Evolutionary conservation across 176 grass and related monocot species (phyloP), one percentile per base, ranked within the genome.

Genomic region (Oryza rufipogon): DNA sequence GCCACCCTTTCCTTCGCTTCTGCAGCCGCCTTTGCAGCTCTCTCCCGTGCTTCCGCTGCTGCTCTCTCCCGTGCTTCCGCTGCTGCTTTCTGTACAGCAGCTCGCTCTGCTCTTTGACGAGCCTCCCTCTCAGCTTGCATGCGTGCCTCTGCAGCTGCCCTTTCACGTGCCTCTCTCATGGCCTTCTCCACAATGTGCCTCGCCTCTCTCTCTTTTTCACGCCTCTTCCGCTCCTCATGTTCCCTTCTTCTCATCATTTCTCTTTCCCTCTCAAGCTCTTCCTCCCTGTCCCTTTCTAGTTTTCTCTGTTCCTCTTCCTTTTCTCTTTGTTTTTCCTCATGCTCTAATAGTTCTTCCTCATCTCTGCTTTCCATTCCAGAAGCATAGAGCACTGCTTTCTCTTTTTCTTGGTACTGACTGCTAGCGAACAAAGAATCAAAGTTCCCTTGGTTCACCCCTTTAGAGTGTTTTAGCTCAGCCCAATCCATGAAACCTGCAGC

Each of bases 41-140:
- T 78, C 30, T 88, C 51, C 74, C 25, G 66, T 72, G 86, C 86
- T 68, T 83, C 74, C 11, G 36, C 39, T 26, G 80, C 89, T 76
- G 89, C 89, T 80, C 84, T 91, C 71, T 80, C 84, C 56, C 89
- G 80, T 76, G 89, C 89, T 74, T 91, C 89, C 71, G 80, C 76
- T 30, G 89, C 8, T 33, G 51, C 89, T 48, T 48, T 91, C 84
- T 87, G 80, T 16, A 90, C 84, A 64, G 89, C 89, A 83, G 84
- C 89, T 76, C 85, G 76, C 28, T 90, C 89, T 44, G 69, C 68
- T 66, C 80, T 81, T 70, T 42, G 80, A 8, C 70, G 75, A 26
- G 89, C 68, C 77, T 80, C 85, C 76, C 33, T 91, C 80, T 87
- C 89, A 83, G 89, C 89, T 80, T 51, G 85, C 26, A 49, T 26